Percentiles rank a stretch among this genome's conserved stretches.
These are phyloP conservation scores for Aspergillus ustus DNA, from an alignment of 2,329 filamentous ascomycete genomes.

Conservation along the genomic window DNA sequence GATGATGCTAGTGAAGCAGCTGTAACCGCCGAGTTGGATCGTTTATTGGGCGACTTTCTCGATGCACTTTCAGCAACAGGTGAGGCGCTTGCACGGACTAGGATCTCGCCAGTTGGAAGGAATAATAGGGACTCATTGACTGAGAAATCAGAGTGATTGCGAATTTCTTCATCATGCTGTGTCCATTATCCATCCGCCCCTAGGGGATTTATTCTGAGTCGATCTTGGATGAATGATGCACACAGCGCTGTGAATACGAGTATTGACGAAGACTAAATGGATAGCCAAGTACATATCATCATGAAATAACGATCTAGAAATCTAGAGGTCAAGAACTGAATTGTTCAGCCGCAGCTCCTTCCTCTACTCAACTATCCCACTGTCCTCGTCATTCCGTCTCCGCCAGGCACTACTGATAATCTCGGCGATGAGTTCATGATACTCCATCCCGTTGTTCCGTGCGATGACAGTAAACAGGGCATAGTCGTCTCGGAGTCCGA, in stretches of 20 bases:
- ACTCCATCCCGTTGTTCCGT: slow-evolving; percentile 1
- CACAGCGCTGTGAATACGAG: neutral
- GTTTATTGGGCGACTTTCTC: slow-evolving; percentile 46
- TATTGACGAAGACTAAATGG: neutral
- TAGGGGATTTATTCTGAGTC: neutral
- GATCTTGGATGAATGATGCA: neutral
- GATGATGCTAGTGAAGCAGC: slow-evolving; percentile 42
- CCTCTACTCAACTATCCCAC: neutral
- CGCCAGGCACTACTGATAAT: slow-evolving; percentile 5
- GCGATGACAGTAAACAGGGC: slow-evolving; percentile 9
- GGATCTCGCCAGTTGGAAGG: slow-evolving; percentile 17
- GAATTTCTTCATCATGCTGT: neutral
- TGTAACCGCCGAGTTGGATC: slow-evolving; percentile 46
- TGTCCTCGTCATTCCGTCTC: neutral
- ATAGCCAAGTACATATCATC: neutral
- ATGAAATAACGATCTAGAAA: too few species aligned
- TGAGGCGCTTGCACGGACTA: slow-evolving; percentile 34
- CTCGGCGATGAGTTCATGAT: neutral
- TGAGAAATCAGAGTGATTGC: slow-evolving; percentile 21
- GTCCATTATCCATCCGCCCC: neutral
- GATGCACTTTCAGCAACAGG: slow-evolving; percentile 44
- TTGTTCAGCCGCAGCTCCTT: neutral
- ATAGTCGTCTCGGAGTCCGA: neutral
- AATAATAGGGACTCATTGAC: slow-evolving; percentile 20
- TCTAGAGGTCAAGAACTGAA: too few species aligned